Evolutionary conservation across 176 grass and related monocot species (phyloP).

Genomic region (Ensete ventricosum): DNA sequence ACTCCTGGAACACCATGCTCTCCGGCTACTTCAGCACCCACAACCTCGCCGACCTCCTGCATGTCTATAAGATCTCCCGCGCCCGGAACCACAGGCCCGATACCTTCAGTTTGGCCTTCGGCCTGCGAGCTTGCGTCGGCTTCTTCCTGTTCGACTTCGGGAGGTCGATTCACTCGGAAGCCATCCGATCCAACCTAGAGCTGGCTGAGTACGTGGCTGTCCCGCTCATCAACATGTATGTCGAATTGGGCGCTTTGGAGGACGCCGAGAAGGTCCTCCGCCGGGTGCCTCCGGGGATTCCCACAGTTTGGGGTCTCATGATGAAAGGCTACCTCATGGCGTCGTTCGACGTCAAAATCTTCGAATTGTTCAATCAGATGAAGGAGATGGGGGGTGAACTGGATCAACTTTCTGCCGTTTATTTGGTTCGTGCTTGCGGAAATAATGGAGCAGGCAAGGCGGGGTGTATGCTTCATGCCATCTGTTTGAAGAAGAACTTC

Average conservation of each 20-base stretch:
- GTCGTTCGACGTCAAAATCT: background rate
- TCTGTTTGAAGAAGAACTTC: slow-evolving; percentile 14
- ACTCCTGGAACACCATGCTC: slow-evolving; percentile 22
- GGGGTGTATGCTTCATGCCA: slow-evolving; percentile 1
- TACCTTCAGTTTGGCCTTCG: slow-evolving; percentile 19
- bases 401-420: slow-evolving; percentile 5
- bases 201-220: slow-evolving; percentile 9
- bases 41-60: slow-evolving; percentile 6
- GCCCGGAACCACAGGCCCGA: slow-evolving; percentile 3
- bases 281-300: background rate
- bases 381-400: background rate
- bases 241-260: background rate
- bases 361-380: slow-evolving; percentile 8
- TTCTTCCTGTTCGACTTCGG: slow-evolving; percentile 4
- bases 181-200: slow-evolving; percentile 12
- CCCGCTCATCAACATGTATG: slow-evolving; percentile 16
- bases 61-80: background rate
- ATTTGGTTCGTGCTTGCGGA: slow-evolving; percentile 18
- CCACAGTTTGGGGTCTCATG: slow-evolving; percentile 15
- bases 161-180: slow-evolving; percentile 16
- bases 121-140: slow-evolving; percentile 10
- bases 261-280: slow-evolving; percentile 16
- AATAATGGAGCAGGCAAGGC: slow-evolving; percentile 3
- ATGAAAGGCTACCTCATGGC: slow-evolving; percentile 18
- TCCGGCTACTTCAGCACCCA: slow-evolving; percentile 3